phyloP scores from a whole-genome alignment of 345 rosid species.

The Cardamine chenopodiifolia region DNA sequence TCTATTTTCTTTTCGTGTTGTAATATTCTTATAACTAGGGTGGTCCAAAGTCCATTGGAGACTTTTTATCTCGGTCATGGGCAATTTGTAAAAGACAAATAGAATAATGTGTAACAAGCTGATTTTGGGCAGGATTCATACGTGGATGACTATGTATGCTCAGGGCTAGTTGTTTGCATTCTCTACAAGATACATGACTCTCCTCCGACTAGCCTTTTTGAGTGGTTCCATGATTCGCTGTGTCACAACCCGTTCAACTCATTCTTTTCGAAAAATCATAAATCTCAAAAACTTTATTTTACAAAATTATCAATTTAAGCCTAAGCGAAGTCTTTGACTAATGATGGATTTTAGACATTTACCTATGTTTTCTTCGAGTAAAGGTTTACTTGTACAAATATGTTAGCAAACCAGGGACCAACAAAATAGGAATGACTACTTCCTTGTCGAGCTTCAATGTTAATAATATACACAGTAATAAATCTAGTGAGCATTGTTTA shows the following conservation, averaged over 20 bases:
- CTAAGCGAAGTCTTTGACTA: no score
- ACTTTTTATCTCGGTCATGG: not conserved
- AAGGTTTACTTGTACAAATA: no score
- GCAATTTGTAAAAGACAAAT: not conserved
- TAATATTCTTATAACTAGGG: not conserved
- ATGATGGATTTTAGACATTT: no score
- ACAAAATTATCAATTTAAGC: no score
- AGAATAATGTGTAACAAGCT: not conserved
- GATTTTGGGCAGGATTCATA: not conserved
- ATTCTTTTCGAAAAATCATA: not conserved
- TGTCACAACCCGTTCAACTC: not conserved
- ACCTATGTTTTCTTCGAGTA: no score
- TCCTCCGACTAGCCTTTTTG: not conserved
- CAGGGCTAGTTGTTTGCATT: not conserved
- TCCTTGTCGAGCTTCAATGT: not conserved
- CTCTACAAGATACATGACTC: not conserved
- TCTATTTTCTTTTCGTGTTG: no score
- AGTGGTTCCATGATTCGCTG: not conserved
- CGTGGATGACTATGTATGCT: not conserved
- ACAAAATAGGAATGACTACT: not conserved
- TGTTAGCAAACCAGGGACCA: no score
- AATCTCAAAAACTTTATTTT: no score
- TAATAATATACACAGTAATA: conserved; percentile 21
- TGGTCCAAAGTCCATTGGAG: not conserved
- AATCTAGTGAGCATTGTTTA: not conserved